phyloP scores from a whole-genome alignment of 345 rosid species.

The Noccaea bulbosa region DNA sequence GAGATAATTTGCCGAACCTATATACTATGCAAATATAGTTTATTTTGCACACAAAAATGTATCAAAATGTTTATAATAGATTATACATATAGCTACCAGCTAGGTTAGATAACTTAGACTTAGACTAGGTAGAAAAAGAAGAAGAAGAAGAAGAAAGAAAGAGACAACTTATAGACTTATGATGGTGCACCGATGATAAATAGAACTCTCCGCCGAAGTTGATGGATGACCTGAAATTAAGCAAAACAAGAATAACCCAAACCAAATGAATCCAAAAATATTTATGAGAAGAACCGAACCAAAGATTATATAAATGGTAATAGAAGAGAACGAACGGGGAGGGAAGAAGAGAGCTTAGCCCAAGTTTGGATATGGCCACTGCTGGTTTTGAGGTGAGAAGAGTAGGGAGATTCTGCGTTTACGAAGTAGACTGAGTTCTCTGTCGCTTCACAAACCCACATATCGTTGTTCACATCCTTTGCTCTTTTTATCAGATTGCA shows the following conservation, averaged over 20 bases:
- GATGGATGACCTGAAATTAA: conserved; percentile 56
- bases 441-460: conserved; percentile 89
- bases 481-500: conserved; percentile 78
- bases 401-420: conserved; percentile 50
- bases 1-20: no score
- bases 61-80: no score
- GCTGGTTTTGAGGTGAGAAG: conserved; percentile 69
- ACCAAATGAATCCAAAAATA: not conserved
- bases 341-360: conserved; percentile 64
- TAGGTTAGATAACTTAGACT: no score
- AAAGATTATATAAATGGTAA: not conserved
- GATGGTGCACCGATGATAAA: conserved; percentile 51
- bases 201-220: conserved; percentile 60
- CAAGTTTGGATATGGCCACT: conserved; percentile 57
- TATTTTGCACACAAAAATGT: no score
- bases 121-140: no score
- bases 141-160: no score
- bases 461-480: conserved; percentile 65
- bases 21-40: no score
- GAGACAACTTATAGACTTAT: no score
- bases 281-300: no score
- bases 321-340: conserved; percentile 47
- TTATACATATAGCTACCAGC: no score
- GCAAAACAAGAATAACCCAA: not conserved
- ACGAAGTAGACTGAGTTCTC: conserved; percentile 71